Evolutionary conservation across 2,329 filamentous ascomycete genomes (phyloP), one percentile per base, ranked within the genome.

Genomic region (Penicillium brasilianum): DNA sequence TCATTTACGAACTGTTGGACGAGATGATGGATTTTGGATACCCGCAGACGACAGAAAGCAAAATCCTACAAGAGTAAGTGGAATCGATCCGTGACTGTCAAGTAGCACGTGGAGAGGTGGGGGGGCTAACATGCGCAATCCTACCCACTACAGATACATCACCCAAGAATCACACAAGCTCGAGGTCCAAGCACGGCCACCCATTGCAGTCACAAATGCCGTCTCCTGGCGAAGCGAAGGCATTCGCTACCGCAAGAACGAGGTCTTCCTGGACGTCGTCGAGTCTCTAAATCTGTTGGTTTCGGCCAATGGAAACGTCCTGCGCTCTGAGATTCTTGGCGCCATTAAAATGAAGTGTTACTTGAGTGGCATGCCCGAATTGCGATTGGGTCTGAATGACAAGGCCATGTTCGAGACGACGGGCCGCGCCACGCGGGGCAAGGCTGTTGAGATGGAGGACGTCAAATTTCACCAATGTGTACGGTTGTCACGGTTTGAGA

Each of bases 21-120:
- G 95, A 99, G 83, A 99, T 99, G 95, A 99, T 99, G 95, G 95
- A 99, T 80, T 99, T 99, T 83, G 95, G 95, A 66, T 97, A 99
- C 78, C 95, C 95, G 6, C 95, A 99, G 79, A 99, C 95, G 10
- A 99, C 95, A 68, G 95, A 99, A 79, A 92, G 88, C 77, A 99
- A 99, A 86, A 99, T 99, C 77, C 83, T 99, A 63, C 95, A 99
- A 79, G 95, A 99, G 83, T 88, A 81, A 71, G 78, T 59, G 55
- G 39, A 43, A 16, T 44, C 4, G 32, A 16, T 16, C 7, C 20
- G 18, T 46, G 57, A 34, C 54, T 54, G 28, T 59, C 57, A 34
- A 41, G 28, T 41, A 10, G 52, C 52, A 43, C 37, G 52, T 55
- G 37, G 22, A 22, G 34, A 43, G 14, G 36, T 20, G 9, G n/a